Conservation (phyloP, 1,284 basidiomycete genomes). For the Porphyrellus sp. region DNA sequence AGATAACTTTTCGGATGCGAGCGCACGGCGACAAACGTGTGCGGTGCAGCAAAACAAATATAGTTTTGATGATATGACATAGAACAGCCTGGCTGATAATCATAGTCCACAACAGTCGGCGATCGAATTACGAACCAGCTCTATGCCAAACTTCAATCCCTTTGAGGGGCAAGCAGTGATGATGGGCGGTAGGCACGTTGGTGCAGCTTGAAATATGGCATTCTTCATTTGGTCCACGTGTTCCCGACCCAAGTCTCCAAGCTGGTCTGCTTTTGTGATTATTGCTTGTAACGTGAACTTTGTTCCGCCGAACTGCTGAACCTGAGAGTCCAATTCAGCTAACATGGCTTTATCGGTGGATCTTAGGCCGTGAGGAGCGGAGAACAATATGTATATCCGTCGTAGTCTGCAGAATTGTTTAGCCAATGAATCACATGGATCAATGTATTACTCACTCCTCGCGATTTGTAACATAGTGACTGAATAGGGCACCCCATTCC, state of each 20-base stretch:
- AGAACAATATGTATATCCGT: conserved; percentile 67
- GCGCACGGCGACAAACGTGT: background rate
- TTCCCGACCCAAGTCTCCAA: conserved; percentile 35
- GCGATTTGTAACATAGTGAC: conserved; percentile 57
- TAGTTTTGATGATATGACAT: background rate
- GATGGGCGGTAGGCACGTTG: conserved; percentile 61
- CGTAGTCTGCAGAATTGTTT: conserved; percentile 45
- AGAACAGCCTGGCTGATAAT: background rate
- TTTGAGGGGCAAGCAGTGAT: conserved; percentile 47
- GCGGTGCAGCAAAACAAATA: background rate
- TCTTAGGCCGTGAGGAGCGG: conserved; percentile 60
- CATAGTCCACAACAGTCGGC: conserved; percentile 47
- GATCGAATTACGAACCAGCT: conserved; percentile 54
- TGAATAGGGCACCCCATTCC: conserved; percentile 70
- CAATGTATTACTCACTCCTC: conserved; percentile 46
- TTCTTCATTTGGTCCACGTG: conserved; percentile 31
- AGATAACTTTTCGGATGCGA: background rate
- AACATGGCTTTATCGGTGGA: conserved; percentile 61
- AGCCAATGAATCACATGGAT: background rate
- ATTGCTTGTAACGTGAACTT: conserved; percentile 64
- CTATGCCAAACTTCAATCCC: conserved; percentile 51
- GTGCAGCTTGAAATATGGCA: conserved; percentile 45
- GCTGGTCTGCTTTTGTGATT: conserved; percentile 65
- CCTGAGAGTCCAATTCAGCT: conserved; percentile 41
- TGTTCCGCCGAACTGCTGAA: conserved; percentile 37